Conservation (phyloP, 495 filamentous ascomycete species). For the Podospora pseudopauciseta region DNA sequence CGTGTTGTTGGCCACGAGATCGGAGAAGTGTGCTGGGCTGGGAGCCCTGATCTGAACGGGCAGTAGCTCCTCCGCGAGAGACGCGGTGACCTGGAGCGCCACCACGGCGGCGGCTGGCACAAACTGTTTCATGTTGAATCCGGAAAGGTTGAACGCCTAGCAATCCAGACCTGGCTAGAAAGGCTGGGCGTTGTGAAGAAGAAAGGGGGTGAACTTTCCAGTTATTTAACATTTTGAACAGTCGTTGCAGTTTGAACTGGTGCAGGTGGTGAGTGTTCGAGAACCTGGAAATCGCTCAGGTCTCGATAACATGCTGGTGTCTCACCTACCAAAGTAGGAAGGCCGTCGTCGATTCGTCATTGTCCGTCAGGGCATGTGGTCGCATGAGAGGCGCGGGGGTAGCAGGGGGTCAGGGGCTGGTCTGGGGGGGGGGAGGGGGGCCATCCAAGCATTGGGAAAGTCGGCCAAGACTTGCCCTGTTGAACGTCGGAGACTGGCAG, state of each 20-base stretch:
- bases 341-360: constrained; percentile 2
- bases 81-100: constrained; percentile 15
- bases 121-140: constrained; percentile 10
- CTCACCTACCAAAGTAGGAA: constrained; percentile 4
- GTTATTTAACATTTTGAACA: background rate
- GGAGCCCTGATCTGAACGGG: constrained; percentile 16
- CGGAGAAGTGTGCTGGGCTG: constrained; percentile 11
- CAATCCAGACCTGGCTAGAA: background rate
- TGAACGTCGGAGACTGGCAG: background rate
- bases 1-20: constrained; percentile 19
- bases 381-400: background rate
- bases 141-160: background rate
- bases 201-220: background rate
- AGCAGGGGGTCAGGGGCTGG: background rate
- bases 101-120: background rate
- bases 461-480: constrained; percentile 4
- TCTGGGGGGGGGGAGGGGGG: background rate
- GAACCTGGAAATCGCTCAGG: constrained; percentile 5
- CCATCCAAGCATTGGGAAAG: background rate
- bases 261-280: constrained; percentile 1
- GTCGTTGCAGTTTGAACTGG: background rate
- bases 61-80: constrained; percentile 8
- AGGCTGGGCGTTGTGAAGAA: background rate
- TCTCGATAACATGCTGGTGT: background rate
- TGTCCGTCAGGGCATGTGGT: background rate